phyloP scores from a whole-genome alignment of 2,329 filamentous ascomycete genomes.

The Penicillium olsonii region DNA sequence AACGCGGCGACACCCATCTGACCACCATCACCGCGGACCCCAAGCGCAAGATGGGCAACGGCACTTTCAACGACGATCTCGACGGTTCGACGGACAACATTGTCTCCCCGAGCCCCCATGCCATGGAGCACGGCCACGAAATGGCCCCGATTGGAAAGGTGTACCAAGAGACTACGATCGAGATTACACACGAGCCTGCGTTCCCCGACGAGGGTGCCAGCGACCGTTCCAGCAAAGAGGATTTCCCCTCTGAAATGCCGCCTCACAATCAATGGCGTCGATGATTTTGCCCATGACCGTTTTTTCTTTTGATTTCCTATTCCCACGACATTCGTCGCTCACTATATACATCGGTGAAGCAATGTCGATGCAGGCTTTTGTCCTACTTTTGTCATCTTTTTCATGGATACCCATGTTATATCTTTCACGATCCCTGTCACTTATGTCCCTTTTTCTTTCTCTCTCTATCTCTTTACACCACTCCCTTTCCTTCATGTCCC shows the following conservation, averaged over 20 bases:
- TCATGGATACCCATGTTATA: background rate
- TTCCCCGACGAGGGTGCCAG: constrained; percentile 28
- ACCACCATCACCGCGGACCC: constrained; percentile 34
- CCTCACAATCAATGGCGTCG: constrained; percentile 26
- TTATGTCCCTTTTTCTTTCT: constrained; percentile 1
- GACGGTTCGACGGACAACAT: constrained; percentile 51
- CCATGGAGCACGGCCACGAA: constrained; percentile 22
- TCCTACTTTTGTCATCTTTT: background rate
- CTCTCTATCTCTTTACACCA: background rate
- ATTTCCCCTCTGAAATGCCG: constrained; percentile 15
- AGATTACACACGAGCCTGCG: constrained; percentile 42
- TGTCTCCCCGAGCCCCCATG: constrained; percentile 27
- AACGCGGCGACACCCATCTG: constrained; percentile 32
- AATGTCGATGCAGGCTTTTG: background rate
- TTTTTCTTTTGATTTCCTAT: background rate
- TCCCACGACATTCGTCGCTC: background rate
- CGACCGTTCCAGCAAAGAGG: constrained; percentile 32
- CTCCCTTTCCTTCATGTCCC: constrained; percentile 1
- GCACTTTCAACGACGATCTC: constrained; percentile 28
- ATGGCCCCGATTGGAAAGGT: constrained; percentile 40
- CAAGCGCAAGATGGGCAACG: constrained; percentile 15
- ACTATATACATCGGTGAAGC: background rate
- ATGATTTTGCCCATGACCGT: constrained; percentile 10
- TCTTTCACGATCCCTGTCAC: background rate
- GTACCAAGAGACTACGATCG: constrained; percentile 48